Evolutionary conservation across 2,329 filamentous ascomycete genomes (phyloP), one percentile per base, ranked within the genome.

Genomic region (Epichloe amarillans): DNA sequence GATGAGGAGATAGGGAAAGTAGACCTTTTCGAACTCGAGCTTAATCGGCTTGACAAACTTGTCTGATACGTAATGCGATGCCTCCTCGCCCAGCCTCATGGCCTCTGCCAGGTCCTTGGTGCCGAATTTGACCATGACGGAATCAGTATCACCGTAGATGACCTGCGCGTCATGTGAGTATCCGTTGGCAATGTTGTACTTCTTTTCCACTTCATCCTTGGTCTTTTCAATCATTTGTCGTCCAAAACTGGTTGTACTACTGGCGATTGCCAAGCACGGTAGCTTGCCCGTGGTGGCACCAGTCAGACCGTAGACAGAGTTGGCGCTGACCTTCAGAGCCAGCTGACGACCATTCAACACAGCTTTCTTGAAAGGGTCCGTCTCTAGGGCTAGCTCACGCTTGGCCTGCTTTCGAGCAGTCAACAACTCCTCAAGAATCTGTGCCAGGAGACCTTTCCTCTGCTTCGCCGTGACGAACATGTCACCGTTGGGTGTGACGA

Each of bases 141-240:
- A 98, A 76, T 98, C 93, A 2, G 93, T 98, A 68, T 98, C 93
- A 72, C 93, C 93, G 60, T 98, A 98, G 56, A 98, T 94, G 70
- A 98, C 93, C 64, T 96, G 83, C 0, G 93, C 93, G 65, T 98
- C 87, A 65, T 97, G 88, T 2, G 79, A 82, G 68, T 97, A 98
- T 17, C 93, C 93, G 61, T 98, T 97, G 47, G 87, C 87, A 51
- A 96, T 90, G 46, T 80, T 91, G 68, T 95, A 98, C 57, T 81
- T 83, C 40, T 79, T 76, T 68, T 97, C 91, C 6, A 98, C 93
- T 64, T 97, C 93, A n/a, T 85, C 78, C 68, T 95, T 97, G 1
- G 93, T 97, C 70, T 84, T 93, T 67, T 97, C 91, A 72, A 98
- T 98, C 93, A 98, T 98, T 64, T 96, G 86, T 60, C 93, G 88